These are phyloP conservation scores for Brasenia schreberi DNA, from an alignment of 164 flowering plant genomes.

Conservation along the genomic window DNA sequence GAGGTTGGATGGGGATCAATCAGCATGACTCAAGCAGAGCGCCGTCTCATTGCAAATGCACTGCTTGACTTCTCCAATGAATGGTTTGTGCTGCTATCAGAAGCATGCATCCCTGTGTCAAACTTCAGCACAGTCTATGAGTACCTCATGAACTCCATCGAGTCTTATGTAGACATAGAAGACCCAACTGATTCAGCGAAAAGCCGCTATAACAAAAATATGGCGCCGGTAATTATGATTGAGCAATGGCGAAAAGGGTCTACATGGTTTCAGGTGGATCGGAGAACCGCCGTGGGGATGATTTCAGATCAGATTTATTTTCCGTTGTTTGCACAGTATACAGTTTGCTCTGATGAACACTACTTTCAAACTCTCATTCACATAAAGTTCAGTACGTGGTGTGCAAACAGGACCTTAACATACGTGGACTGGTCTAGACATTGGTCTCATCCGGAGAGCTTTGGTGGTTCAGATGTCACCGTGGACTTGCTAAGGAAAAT, in stretches of 20 bases:
- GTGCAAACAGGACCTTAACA: conserved; percentile 21
- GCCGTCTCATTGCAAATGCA: conserved; percentile 46
- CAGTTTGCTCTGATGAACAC: conserved; percentile 26
- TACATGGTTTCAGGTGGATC: conserved; percentile 33
- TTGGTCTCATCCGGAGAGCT: conserved; percentile 25
- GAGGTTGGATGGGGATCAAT: conserved; percentile 37
- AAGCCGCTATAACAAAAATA: conserved; percentile 32
- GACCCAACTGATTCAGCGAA: conserved; percentile 22
- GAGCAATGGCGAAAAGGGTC: conserved; percentile 42
- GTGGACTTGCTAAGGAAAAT: conserved; percentile 12
- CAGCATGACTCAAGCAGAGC: conserved; percentile 45
- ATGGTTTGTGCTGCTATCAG: conserved; percentile 34
- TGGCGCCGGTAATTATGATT: conserved; percentile 20
- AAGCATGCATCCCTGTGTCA: conserved; percentile 52
- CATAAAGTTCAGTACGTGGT: conserved; percentile 5
- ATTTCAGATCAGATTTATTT: conserved; percentile 16
- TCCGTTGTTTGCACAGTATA: neutral
- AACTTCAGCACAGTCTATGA: conserved; percentile 37
- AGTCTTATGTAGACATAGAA: conserved; percentile 24
- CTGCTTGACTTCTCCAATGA: conserved; percentile 43
- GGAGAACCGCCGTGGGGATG: conserved; percentile 22
- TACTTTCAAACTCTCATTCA: conserved; percentile 22
- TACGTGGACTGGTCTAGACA: conserved; percentile 32
- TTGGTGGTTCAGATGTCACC: conserved; percentile 10
- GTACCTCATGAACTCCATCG: conserved; percentile 29